Evolutionary conservation across 768 basidiomycete species (phyloP), one percentile per base, ranked within the genome.

Genomic region (Auricularia cornea): DNA sequence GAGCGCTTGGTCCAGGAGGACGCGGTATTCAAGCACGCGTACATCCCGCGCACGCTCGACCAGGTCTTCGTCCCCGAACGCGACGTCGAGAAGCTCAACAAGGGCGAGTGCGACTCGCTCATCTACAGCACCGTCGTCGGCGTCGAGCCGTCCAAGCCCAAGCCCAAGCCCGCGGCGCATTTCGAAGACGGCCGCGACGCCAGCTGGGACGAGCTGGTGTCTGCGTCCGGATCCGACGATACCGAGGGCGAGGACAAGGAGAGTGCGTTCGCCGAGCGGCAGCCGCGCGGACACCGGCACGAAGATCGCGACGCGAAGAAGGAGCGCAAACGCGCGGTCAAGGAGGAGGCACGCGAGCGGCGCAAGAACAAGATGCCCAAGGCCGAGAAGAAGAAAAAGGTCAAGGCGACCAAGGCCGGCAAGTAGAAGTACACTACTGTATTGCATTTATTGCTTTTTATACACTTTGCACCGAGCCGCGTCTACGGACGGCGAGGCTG

Each of bases 61-160:
- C 94, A 98, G 70, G 88, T 99, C 6, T 92, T 88, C 71, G 94
- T 98, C 72, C 93, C 95, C 1, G 97, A 99, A 72, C 82, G 95
- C 31, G 96, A 98, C 70, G 87, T 93, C 12, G 92, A 86, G 38
- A 81, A 83, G 23, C 77, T 95, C 51, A 80, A 80, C 20, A 76
- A 83, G 3, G 94, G 94, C 6, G 85, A 89, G 59, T 86, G 87
- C 14, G 75, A 78, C 61, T 81, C 80, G 31, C 80, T 97, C 41
- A 97, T 98, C 62, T 99, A 98, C 70, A 86, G 88, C 30, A 85
- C 90, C 65, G 85, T 92, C 0, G 92, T 95, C 60, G 93, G 93
- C 12, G 76, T 98, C 28, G 77, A 79, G 26, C 72, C 78, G 16
- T 63, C 72, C 63, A n/a, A n/a, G n/a, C n/a, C n/a, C n/a, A 32